Evolutionary conservation across 306 rosid genomes (phyloP).

Genomic region (Vachellia pachyceras): DNA sequence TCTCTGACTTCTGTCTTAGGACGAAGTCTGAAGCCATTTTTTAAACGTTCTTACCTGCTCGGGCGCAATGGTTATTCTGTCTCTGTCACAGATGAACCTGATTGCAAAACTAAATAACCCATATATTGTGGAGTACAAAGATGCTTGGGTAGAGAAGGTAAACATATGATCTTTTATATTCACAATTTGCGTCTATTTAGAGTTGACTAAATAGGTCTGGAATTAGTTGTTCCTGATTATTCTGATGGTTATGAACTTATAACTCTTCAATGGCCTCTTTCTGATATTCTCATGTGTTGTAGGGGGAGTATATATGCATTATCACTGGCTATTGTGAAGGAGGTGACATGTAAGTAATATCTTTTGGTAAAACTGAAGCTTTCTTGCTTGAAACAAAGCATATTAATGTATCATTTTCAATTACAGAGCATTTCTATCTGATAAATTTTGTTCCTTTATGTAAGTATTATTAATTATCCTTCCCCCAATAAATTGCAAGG

Average conservation of each 20-base stretch:
- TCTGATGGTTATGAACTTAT: constrained; percentile 24
- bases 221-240: constrained; percentile 8
- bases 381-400: constrained; percentile 16
- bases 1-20: constrained; percentile 17
- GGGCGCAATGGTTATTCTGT: constrained; percentile 11
- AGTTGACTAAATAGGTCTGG: constrained; percentile 25
- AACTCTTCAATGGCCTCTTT: constrained; percentile 35
- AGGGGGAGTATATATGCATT: constrained; percentile 82
- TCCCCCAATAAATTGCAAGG: background rate
- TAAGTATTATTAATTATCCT: background rate
- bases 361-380: constrained; percentile 6
- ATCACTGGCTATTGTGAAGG: constrained; percentile 87
- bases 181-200: constrained; percentile 24
- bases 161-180: background rate
- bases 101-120: constrained; percentile 88
- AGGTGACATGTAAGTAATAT: constrained; percentile 68
- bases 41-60: too few species aligned
- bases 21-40: constrained; percentile 1
- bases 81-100: constrained; percentile 74
- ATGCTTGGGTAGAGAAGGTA: constrained; percentile 99
- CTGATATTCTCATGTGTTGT: constrained; percentile 41
- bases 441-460: background rate
- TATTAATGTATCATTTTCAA: background rate
- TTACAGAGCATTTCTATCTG: background rate
- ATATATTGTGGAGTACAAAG: constrained; percentile 91